Evolutionary conservation across 768 basidiomycete genomes (phyloP).

Genomic region (Termitomyces sp.): DNA sequence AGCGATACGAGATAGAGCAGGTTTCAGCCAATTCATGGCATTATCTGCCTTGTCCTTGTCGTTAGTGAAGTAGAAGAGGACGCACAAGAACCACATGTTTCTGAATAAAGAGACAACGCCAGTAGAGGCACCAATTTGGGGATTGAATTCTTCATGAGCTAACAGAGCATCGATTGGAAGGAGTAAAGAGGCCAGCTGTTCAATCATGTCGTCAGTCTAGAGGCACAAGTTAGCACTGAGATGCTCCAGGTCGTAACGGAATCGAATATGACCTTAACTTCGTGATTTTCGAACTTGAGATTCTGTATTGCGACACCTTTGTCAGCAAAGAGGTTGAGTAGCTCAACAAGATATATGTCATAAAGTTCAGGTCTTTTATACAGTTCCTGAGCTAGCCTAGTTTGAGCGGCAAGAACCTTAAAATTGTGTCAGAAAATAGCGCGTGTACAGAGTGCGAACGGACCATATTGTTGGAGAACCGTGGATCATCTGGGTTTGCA

Average conservation of each 20-base stretch:
- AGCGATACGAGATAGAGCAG: conserved; percentile 76
- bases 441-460: neutral
- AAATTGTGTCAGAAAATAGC: neutral
- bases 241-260: neutral
- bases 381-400: conserved; percentile 78
- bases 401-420: conserved; percentile 87
- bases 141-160: conserved; percentile 60
- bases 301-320: conserved; percentile 91
- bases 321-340: conserved; percentile 81
- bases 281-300: conserved; percentile 57
- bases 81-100: conserved; percentile 91
- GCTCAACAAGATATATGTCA: conserved; percentile 74
- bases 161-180: conserved; percentile 90
- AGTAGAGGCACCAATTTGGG: conserved; percentile 46
- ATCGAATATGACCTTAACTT: conserved; percentile 49
- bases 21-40: conserved; percentile 74
- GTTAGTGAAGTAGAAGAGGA: conserved; percentile 76
- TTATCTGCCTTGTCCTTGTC: conserved; percentile 46
- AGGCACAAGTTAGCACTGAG: neutral
- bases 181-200: conserved; percentile 81
- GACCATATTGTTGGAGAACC: conserved; percentile 88
- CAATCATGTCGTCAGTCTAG: conserved; percentile 78
- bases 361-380: conserved; percentile 70
- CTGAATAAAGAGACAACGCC: conserved; percentile 76
- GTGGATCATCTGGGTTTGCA: conserved; percentile 83